Evolutionary conservation across 1,284 basidiomycete genomes (phyloP).

Genomic region (Kwoniella shivajii): DNA sequence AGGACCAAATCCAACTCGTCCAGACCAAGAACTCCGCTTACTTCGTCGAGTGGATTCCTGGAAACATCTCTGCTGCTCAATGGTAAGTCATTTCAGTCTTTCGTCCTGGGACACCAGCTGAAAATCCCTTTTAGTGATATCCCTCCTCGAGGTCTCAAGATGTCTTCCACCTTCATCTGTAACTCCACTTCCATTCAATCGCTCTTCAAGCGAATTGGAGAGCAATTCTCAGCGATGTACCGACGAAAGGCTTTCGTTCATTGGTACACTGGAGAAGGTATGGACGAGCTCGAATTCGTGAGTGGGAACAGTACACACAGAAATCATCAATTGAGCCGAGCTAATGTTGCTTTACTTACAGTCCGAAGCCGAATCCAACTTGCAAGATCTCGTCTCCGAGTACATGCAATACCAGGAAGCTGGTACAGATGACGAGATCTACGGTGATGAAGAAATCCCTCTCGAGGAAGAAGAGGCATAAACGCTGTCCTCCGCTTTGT

Average conservation of each 20-base stretch:
- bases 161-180: slow-evolving; percentile 95
- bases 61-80: slow-evolving; percentile 94
- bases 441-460: slow-evolving; percentile 53
- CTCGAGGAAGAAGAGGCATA: slow-evolving; percentile 49
- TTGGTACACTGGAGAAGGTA: slow-evolving; percentile 98
- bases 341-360: too few species aligned
- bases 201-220: slow-evolving; percentile 94
- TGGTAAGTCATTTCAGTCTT: slow-evolving; percentile 40
- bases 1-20: slow-evolving; percentile 96
- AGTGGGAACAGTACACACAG: slow-evolving; percentile 9
- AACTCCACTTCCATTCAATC: slow-evolving; percentile 98
- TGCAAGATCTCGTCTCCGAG: slow-evolving; percentile 91
- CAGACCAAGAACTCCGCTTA: slow-evolving; percentile 97
- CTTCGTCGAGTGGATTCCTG: slow-evolving; percentile 99
- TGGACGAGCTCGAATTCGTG: slow-evolving; percentile 94
- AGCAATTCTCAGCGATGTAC: slow-evolving; percentile 99
- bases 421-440: slow-evolving; percentile 56
- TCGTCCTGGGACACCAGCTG: background rate
- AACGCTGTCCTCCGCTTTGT: slow-evolving; percentile 15
- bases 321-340: too few species aligned
- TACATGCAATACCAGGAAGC: slow-evolving; percentile 98
- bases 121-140: slow-evolving; percentile 68
- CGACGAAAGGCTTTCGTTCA: slow-evolving; percentile 98
- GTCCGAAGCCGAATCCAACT: slow-evolving; percentile 91
- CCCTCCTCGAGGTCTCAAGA: slow-evolving; percentile 87